Percentiles rank a stretch among this genome's conserved stretches.
Conservation (phyloP, 805 yeast species). For the Kuraishia piskuri region DNA sequence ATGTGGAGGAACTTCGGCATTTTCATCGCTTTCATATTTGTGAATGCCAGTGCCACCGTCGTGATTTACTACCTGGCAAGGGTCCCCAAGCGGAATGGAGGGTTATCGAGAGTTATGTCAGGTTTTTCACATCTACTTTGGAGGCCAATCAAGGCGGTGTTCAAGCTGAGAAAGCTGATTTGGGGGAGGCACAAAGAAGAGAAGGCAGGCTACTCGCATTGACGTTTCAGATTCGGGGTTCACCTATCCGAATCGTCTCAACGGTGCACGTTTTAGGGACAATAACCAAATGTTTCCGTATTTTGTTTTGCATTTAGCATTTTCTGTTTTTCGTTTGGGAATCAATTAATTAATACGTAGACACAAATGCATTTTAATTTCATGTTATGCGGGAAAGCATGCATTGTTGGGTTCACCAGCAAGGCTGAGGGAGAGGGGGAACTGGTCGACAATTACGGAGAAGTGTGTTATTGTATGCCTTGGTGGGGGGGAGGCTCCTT, state of each 20-base stretch:
- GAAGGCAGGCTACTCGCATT: too few species aligned
- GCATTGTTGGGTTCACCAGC: neutral
- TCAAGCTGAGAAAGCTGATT: neutral
- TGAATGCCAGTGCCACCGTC: constrained; percentile 19
- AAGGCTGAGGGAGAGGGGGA: too few species aligned
- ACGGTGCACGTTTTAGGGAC: too few species aligned
- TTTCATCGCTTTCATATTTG: constrained; percentile 29
- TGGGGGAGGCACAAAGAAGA: neutral
- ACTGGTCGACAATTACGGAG: too few species aligned
- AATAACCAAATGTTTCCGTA: too few species aligned
- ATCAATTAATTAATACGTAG: too few species aligned
- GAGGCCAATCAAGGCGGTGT: neutral
- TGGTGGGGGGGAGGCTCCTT: too few species aligned
- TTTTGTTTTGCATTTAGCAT: too few species aligned
- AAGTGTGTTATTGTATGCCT: too few species aligned
- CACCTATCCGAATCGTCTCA: too few species aligned
- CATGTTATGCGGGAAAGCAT: neutral
- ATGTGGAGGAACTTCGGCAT: constrained; percentile 43
- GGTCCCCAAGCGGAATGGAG: constrained; percentile 24
- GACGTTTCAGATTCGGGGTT: too few species aligned
- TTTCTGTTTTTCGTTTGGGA: too few species aligned
- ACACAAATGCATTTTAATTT: neutral
- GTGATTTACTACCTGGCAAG: constrained; percentile 26
- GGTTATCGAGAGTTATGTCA: neutral
- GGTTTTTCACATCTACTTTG: neutral